Conservation (phyloP, 2,329 filamentous ascomycete genomes). For the Aspergillus aculeatus region DNA sequence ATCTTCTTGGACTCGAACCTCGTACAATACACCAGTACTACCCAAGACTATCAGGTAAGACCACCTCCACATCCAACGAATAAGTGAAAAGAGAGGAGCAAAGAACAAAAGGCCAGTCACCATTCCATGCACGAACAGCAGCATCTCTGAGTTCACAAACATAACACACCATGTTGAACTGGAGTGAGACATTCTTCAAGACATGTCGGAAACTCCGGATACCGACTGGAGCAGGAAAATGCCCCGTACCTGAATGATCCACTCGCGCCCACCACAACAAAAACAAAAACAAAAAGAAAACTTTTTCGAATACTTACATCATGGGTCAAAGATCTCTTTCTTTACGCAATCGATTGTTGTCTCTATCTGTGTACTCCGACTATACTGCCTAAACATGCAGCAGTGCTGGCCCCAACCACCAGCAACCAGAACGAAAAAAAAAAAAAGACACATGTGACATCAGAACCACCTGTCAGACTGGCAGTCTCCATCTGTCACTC, state of each 20-base stretch:
- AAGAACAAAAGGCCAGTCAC: not conserved
- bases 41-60: not conserved
- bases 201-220: not conserved
- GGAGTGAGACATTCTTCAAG: not conserved
- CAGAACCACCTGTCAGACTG: constrained; percentile 5
- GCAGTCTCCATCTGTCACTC: constrained; percentile 2
- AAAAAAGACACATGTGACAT: not conserved
- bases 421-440: not conserved
- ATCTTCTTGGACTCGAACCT: not conserved
- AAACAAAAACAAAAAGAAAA: too few species aligned
- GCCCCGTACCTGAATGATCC: not conserved
- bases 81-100: not conserved
- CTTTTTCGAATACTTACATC: too few species aligned
- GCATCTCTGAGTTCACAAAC: too few species aligned
- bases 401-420: not conserved
- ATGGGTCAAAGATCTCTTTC: too few species aligned
- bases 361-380: too few species aligned
- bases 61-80: too few species aligned
- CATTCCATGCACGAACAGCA: not conserved
- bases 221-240: not conserved
- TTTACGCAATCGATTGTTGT: not conserved
- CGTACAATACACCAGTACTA: too few species aligned
- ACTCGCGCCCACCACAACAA: too few species aligned
- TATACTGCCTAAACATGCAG: too few species aligned
- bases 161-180: too few species aligned